Percentiles rank a stretch among this genome's conserved stretches.
These are phyloP conservation scores for Nakaseomyces delphensis DNA, from an alignment of 1,139 yeast genomes.

Conservation along the genomic window DNA sequence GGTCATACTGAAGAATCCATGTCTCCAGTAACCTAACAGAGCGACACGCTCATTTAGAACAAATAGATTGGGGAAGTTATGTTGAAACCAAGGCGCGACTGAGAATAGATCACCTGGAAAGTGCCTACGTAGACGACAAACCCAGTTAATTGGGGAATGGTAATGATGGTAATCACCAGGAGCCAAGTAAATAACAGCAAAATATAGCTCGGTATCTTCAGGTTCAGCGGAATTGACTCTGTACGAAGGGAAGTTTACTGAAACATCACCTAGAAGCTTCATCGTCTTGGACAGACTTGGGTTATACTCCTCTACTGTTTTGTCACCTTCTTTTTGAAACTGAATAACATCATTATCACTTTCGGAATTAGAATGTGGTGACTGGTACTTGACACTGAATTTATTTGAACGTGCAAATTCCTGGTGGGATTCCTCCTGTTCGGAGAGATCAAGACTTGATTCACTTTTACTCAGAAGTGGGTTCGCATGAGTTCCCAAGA, in stretches of 20 bases:
- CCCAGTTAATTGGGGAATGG: conserved; percentile 97
- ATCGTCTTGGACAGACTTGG: conserved; percentile 32
- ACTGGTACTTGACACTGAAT: conserved; percentile 30
- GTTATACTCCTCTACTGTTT: conserved; percentile 39
- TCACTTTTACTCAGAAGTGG: conserved; percentile 27
- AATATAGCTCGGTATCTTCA: conserved; percentile 54
- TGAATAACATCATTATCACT: conserved; percentile 35
- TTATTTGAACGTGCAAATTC: conserved; percentile 77
- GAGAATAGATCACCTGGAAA: conserved; percentile 93
- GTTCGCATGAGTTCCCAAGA: conserved; percentile 54
- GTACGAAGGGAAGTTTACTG: conserved; percentile 18
- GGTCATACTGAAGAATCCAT: conserved; percentile 97
- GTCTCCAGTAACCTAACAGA: conserved; percentile 87
- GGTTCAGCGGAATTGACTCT: conserved; percentile 19
- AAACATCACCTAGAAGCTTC: conserved; percentile 25
- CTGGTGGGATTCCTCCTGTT: conserved; percentile 47
- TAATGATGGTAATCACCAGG: conserved; percentile 98
- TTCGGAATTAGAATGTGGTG: conserved; percentile 1
- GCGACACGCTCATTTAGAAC: conserved; percentile 94
- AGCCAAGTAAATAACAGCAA: conserved; percentile 88
- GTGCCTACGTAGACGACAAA: conserved; percentile 83
- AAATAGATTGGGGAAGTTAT: conserved; percentile 75
- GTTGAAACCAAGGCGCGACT: conserved; percentile 94
- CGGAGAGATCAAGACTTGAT: conserved; percentile 23
- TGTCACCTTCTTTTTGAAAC: conserved; percentile 55